Evolutionary conservation across 306 rosid genomes (phyloP).

Genomic region (Medicago arabica): DNA sequence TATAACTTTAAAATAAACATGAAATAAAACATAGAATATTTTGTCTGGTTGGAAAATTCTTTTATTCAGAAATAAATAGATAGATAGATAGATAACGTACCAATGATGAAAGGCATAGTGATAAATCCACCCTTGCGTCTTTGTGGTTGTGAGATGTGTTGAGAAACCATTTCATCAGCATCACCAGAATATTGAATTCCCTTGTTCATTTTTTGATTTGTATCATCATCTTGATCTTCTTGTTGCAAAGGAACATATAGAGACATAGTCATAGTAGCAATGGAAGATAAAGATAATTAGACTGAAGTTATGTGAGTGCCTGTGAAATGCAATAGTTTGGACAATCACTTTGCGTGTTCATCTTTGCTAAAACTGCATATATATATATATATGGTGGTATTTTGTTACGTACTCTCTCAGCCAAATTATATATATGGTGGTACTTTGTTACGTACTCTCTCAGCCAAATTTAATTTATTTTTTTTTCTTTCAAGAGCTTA

Average conservation of each 20-base stretch:
- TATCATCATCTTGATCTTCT: not conserved
- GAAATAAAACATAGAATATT: no score
- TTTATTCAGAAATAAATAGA: no score
- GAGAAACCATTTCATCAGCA: slow-evolving; percentile 12
- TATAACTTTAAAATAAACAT: no score
- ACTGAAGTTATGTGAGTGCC: slow-evolving; percentile 16
- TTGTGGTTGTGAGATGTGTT: slow-evolving; percentile 29
- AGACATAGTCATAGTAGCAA: not conserved
- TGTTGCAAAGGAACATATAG: not conserved
- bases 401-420: no score
- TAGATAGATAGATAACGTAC: slow-evolving; percentile 8
- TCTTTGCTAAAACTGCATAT: no score
- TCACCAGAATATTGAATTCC: slow-evolving; percentile 39
- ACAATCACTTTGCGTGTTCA: slow-evolving; percentile 7
- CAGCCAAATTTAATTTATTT: no score
- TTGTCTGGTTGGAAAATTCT: no score
- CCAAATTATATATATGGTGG: no score
- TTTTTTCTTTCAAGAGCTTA: no score
- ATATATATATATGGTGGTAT: no score
- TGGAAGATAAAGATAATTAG: not conserved
- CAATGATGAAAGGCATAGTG: slow-evolving; percentile 77
- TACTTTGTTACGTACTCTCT: no score
- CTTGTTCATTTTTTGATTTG: slow-evolving; percentile 40
- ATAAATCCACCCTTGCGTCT: slow-evolving; percentile 60
- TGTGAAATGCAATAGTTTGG: not conserved